Percentiles rank a stretch among this genome's conserved stretches.
These are phyloP conservation scores for Neurospora tetraspora DNA, from an alignment of 495 filamentous ascomycete species.

Conservation along the genomic window DNA sequence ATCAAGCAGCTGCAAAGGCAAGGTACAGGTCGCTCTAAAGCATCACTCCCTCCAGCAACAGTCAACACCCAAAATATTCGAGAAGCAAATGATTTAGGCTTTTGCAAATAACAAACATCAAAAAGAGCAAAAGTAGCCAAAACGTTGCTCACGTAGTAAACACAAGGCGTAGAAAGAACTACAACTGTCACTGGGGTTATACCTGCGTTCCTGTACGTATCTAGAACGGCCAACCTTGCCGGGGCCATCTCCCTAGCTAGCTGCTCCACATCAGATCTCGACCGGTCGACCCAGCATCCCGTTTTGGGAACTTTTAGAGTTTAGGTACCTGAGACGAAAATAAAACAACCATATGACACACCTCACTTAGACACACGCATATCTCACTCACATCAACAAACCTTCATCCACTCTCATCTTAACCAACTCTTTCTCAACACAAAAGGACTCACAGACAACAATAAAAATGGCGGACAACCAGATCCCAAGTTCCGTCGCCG, in stretches of 20 bases:
- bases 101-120: background rate
- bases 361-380: background rate
- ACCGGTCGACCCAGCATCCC: background rate
- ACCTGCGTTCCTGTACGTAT: background rate
- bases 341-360: background rate
- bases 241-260: background rate
- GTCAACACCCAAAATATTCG: background rate
- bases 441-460: background rate
- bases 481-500: conserved; percentile 57
- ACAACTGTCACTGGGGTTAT: background rate
- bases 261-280: background rate
- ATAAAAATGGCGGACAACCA: conserved; percentile 21
- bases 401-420: background rate
- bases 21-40: background rate
- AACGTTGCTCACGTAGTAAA: background rate
- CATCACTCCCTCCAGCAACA: background rate
- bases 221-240: background rate
- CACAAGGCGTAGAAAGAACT: background rate
- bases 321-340: background rate
- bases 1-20: background rate
- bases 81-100: background rate
- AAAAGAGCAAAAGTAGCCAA: background rate
- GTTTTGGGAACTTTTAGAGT: background rate
- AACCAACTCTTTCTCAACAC: background rate
- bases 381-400: background rate